Conservation (phyloP, 306 rosid species). For the Quercus ilex region DNA sequence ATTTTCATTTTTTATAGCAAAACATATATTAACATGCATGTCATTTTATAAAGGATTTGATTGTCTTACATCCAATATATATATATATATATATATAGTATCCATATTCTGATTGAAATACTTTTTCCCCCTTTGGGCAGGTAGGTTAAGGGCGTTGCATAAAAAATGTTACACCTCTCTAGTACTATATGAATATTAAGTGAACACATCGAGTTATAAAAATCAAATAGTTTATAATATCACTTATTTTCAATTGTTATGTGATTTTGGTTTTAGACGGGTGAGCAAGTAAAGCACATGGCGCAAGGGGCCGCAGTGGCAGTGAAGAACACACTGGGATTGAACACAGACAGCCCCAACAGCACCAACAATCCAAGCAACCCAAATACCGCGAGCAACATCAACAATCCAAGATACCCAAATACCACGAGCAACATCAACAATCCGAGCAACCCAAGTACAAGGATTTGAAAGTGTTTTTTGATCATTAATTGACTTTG, state of each 20-base stretch:
- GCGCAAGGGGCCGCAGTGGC: slow-evolving; percentile 12
- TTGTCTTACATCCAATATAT: too few relatives aligned
- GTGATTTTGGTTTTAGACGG: slow-evolving; percentile 5
- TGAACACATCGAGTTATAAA: too few relatives aligned
- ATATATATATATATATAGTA: too few relatives aligned
- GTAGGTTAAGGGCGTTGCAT: too few relatives aligned
- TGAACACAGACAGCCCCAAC: slow-evolving; percentile 8
- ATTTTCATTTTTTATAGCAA: too few relatives aligned
- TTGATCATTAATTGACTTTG: not conserved
- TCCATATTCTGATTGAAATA: too few relatives aligned
- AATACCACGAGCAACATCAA: not conserved
- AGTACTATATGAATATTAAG: too few relatives aligned
- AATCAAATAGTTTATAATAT: too few relatives aligned
- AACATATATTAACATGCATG: too few relatives aligned
- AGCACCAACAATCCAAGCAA: not conserved
- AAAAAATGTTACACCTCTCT: too few relatives aligned
- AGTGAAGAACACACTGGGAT: slow-evolving; percentile 10
- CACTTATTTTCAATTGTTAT: not conserved
- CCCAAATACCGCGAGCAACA: not conserved
- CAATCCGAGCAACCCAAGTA: slow-evolving; percentile 1
- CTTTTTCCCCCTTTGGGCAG: too few relatives aligned
- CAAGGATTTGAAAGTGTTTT: slow-evolving; percentile 7
- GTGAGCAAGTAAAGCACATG: slow-evolving; percentile 12
- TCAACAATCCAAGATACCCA: not conserved
- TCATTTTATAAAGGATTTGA: too few relatives aligned